A percentile compares a stretch with the other conserved stretches of the same genome.
These are phyloP conservation scores for Paramecium pentaurelia DNA, from an alignment of 73 alveolate species.

Conservation along the genomic window DNA sequence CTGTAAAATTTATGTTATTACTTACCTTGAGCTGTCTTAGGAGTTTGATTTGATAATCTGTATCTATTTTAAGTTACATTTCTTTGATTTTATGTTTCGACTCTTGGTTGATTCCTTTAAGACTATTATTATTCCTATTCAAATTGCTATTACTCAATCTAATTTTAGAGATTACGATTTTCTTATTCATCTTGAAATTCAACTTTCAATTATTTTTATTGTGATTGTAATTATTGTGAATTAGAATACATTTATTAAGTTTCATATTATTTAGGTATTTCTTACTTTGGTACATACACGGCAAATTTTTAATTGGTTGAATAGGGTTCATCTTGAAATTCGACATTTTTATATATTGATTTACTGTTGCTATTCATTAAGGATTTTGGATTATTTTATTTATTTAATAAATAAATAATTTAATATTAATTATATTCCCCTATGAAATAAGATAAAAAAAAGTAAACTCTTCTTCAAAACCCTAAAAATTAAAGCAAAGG, in stretches of 20 bases:
- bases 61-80: slow-evolving; percentile 39
- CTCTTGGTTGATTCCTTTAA: not conserved
- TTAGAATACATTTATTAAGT: not conserved
- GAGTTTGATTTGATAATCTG: not conserved
- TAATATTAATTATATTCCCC: not conserved
- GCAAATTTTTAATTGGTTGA: not conserved
- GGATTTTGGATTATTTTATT: not conserved
- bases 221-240: not conserved
- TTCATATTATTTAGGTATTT: not conserved
- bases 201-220: not conserved
- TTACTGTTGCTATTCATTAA: not conserved
- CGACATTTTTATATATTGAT: not conserved
- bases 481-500: slow-evolving; percentile 4
- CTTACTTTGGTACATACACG: not conserved
- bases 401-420: not conserved
- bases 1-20: not conserved
- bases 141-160: not conserved
- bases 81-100: not conserved
- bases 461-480: not conserved
- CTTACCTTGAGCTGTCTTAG: not conserved
- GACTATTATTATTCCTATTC: not conserved
- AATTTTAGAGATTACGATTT: not conserved
- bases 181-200: not conserved
- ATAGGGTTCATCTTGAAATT: not conserved
- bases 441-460: not conserved